These are phyloP conservation scores for Coemansia biformis DNA, from an alignment of 192 early-diverging fungal species.

Conservation along the genomic window DNA sequence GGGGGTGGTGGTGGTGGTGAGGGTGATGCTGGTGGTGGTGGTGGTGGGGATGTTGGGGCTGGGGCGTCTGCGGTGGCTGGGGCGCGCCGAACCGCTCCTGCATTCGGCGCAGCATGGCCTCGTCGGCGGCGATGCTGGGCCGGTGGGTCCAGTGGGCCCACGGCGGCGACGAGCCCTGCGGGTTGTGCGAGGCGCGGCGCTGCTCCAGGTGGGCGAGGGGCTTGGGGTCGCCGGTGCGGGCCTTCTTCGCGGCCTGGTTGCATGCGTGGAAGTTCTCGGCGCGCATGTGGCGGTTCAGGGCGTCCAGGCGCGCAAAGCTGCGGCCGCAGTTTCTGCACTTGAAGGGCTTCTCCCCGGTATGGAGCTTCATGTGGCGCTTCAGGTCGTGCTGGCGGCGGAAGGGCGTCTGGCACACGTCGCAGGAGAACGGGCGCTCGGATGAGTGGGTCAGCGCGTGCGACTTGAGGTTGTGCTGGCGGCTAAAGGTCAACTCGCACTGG, in stretches of 20 bases:
- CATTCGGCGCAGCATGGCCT: conserved; percentile 48
- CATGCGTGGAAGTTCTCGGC: conserved; percentile 56
- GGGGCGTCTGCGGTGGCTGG: conserved; percentile 7
- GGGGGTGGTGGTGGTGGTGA: no score
- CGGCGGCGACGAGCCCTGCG: conserved; percentile 7
- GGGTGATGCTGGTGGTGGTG: no score
- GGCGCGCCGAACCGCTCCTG: conserved; percentile 43
- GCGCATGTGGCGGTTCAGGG: conserved; percentile 67
- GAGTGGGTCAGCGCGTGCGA: conserved; percentile 73
- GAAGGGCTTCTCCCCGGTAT: conserved; percentile 72
- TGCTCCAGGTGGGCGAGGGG: conserved; percentile 19
- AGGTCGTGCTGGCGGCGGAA: conserved; percentile 92
- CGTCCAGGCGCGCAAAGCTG: conserved; percentile 76
- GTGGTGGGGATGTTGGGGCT: not conserved
- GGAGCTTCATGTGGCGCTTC: conserved; percentile 77
- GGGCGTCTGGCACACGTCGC: conserved; percentile 62
- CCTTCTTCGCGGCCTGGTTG: conserved; percentile 54
- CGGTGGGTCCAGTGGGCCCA: conserved; percentile 48
- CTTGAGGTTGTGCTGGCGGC: conserved; percentile 69
- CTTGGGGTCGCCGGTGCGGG: conserved; percentile 25
- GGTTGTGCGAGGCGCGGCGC: conserved; percentile 30
- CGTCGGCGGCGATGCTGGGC: conserved; percentile 50
- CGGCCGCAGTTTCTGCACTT: conserved; percentile 70
- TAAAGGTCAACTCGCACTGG: conserved; percentile 65
- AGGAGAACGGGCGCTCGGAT: conserved; percentile 65